Evolutionary conservation across 106 monocot genomes (phyloP).

Genomic region (Platanthera guangdongensis): DNA sequence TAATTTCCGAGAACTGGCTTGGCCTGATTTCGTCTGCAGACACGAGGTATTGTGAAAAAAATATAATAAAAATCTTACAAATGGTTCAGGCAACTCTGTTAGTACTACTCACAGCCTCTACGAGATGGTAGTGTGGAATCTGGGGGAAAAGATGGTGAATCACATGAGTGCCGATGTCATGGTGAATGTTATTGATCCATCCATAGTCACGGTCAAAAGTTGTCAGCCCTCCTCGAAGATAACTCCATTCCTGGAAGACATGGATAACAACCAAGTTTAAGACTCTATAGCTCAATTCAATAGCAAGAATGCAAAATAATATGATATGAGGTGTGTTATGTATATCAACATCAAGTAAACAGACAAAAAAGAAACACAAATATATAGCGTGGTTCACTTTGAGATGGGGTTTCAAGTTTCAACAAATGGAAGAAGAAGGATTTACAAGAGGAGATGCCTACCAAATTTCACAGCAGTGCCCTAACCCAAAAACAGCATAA

Average conservation of each 20-base stretch:
- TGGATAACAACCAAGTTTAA: background rate
- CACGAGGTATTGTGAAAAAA: background rate
- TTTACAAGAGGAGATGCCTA: too few species aligned
- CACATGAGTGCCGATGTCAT: slow-evolving; percentile 92
- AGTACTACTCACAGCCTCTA: slow-evolving; percentile 66
- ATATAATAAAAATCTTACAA: background rate
- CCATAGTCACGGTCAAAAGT: slow-evolving; percentile 82
- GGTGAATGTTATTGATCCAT: slow-evolving; percentile 90
- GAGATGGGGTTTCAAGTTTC: too few species aligned
- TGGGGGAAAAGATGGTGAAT: slow-evolving; percentile 94
- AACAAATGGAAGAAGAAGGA: too few species aligned
- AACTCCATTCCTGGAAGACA: slow-evolving; percentile 70
- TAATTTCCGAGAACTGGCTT: slow-evolving; percentile 71
- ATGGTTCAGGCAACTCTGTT: background rate
- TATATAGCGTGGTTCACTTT: too few species aligned
- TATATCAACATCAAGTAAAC: too few species aligned
- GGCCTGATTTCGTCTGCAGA: slow-evolving; percentile 67
- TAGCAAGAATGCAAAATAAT: background rate
- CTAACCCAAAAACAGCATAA: too few species aligned
- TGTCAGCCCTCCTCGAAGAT: slow-evolving; percentile 74
- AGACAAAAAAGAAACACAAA: too few species aligned
- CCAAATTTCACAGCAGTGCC: too few species aligned
- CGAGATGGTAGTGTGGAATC: slow-evolving; percentile 78
- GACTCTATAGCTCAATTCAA: background rate
- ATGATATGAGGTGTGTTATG: background rate